Conservation (phyloP, 768 basidiomycete species). For the Rubroboletus pulcherrimus region DNA sequence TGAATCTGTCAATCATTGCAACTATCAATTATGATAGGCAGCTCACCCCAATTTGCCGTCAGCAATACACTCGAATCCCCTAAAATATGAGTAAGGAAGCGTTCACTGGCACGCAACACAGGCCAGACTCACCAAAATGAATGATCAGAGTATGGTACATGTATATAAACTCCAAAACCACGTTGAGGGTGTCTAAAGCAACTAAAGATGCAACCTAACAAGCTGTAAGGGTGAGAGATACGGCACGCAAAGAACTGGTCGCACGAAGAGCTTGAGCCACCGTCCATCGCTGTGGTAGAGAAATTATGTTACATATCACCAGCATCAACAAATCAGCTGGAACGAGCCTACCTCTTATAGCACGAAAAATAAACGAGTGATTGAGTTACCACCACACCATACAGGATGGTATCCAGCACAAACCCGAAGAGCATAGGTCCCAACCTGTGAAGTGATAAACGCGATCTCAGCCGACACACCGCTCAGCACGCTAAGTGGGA, state of each 20-base stretch:
- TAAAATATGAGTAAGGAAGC: background rate
- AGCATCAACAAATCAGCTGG: background rate
- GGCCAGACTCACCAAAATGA: conserved; percentile 20
- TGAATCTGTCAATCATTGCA: background rate
- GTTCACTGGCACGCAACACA: background rate
- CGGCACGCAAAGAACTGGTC: background rate
- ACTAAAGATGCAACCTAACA: conserved; percentile 21
- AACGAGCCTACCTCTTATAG: conserved; percentile 22
- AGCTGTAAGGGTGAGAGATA: background rate
- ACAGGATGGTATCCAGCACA: conserved; percentile 34
- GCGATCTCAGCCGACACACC: background rate
- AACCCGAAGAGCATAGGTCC: conserved; percentile 37
- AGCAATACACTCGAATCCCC: conserved; percentile 15
- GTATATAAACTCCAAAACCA: conserved; percentile 24
- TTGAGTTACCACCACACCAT: conserved; percentile 35
- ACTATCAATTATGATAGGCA: background rate
- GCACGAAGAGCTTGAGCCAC: conserved; percentile 26
- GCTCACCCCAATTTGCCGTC: conserved; percentile 24
- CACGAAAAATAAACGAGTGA: conserved; percentile 30
- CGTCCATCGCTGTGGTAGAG: conserved; percentile 12
- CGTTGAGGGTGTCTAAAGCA: conserved; percentile 23
- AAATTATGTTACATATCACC: background rate
- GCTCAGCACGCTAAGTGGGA: background rate
- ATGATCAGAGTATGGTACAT: conserved; percentile 25
- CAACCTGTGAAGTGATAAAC: conserved; percentile 16